Conservation (phyloP, 2,329 filamentous ascomycete species). For the Fusarium citri region DNA sequence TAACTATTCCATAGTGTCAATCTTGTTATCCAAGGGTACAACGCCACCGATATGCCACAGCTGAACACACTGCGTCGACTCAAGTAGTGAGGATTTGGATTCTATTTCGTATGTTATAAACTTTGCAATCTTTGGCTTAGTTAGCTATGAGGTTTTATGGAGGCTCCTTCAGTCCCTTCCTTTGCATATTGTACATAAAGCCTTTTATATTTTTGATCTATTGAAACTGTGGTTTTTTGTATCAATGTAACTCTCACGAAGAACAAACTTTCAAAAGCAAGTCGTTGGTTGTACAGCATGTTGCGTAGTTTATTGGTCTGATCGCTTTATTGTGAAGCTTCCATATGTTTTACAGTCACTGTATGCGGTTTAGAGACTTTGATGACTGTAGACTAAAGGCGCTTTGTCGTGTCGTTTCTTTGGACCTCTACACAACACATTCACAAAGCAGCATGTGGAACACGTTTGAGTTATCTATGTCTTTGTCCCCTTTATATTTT, state of each 20-base stretch:
- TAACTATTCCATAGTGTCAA: neutral
- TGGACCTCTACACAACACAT: neutral
- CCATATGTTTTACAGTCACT: no score
- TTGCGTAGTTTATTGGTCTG: no score
- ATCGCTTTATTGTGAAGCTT: no score
- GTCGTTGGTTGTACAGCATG: no score
- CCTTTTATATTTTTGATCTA: no score
- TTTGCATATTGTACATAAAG: neutral
- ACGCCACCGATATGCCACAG: neutral
- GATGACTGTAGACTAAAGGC: no score
- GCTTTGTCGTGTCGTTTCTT: no score
- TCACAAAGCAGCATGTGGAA: neutral
- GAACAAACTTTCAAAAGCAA: no score
- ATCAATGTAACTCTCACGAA: no score
- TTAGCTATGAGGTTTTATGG: accelerated
- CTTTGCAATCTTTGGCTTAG: neutral
- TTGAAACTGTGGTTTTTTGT: no score
- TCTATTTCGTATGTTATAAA: neutral
- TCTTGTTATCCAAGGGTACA: neutral
- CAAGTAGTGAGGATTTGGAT: neutral
- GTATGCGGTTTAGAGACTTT: no score
- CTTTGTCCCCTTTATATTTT: neutral
- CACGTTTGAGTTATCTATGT: neutral
- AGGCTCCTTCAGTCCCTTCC: neutral
- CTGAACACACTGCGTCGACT: neutral